Evolutionary conservation across 768 basidiomycete genomes (phyloP), one percentile per base, ranked within the genome.

Genomic region (Coprinopsis cinerea): DNA sequence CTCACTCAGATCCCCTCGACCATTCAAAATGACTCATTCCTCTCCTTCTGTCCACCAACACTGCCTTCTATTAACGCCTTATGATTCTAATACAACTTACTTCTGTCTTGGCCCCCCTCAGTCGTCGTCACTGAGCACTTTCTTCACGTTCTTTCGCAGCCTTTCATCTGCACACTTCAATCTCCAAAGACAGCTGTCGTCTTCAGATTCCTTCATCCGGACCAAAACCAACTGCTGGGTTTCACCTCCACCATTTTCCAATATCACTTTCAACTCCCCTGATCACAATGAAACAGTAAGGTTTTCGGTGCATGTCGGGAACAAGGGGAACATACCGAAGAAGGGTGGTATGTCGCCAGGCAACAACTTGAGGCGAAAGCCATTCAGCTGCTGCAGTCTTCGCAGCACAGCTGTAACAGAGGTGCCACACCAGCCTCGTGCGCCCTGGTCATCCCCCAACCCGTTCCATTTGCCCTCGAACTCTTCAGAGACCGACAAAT

Each of bases 161-260:
- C 57, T 64, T 14, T 55, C 58, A 45, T 82, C 74, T 10, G 65
- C 69, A 57, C 80, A 77, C 24, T 83, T 80, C 52, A 88, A 47
- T 43, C 81, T 76, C 85, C 87, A 89, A 40, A 89, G 60, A 59
- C 84, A 86, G 24, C 83, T 76, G 26, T 82, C 81, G 34, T 86
- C 87, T 3, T 85, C 82, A 17, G 75, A 75, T 54, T 79, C 80
- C 44, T 73, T 76, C 41, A 89, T 63, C 27, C 84, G 77, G 26
- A 88, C 61, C 44, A 53, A 27, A 11, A 71, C 69, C 4, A 75
- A 77, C 7, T 45, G 55, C 17, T 52, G 45, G 28, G 34, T 45
- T 26, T 25, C 47, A 10, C 48, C 46, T 27, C 53, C 37, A 44
- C 54, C n/a, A n/a, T n/a, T 46, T 48, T 61, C 61, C 22, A 62